Conservation (phyloP, 225 moss, liverwort and hornwort genomes). For the Sphagnum tenellum region DNA sequence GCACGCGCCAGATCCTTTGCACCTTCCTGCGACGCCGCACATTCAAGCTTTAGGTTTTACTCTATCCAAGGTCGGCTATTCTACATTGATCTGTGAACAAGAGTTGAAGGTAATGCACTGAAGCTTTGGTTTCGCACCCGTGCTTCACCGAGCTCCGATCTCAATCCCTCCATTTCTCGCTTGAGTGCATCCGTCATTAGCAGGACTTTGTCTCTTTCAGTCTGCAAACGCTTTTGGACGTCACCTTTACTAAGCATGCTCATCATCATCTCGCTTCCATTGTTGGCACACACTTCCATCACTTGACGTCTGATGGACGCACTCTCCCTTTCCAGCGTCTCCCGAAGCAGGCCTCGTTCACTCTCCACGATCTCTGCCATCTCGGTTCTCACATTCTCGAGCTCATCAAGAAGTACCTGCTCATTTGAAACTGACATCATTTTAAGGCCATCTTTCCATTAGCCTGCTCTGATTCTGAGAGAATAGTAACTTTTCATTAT, state of each 20-base stretch:
- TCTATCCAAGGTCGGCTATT: no score
- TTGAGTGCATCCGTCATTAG: slow-evolving; percentile 51
- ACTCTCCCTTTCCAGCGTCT: slow-evolving; percentile 65
- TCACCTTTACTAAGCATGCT: slow-evolving; percentile 56
- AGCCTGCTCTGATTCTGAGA: no score
- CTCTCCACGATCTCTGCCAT: slow-evolving; percentile 73
- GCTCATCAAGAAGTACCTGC: slow-evolving; percentile 59
- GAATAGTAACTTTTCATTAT: no score
- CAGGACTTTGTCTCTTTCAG: slow-evolving; percentile 48
- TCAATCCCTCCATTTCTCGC: slow-evolving; percentile 39
- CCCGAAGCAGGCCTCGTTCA: slow-evolving; percentile 60
- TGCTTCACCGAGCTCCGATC: slow-evolving; percentile 19
- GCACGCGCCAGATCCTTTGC: slow-evolving; percentile 56
- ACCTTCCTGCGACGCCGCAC: slow-evolving; percentile 27
- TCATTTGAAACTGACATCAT: no score
- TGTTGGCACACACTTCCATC: slow-evolving; percentile 55
- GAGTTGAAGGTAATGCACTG: no score
- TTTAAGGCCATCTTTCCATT: no score
- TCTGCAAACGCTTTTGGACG: slow-evolving; percentile 71
- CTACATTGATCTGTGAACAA: no score
- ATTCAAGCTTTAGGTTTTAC: no score
- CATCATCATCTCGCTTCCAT: slow-evolving; percentile 63
- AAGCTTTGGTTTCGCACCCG: slow-evolving; percentile 10
- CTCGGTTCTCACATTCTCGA: slow-evolving; percentile 68
- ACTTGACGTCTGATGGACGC: slow-evolving; percentile 56